A percentile compares a stretch with the other conserved stretches of the same genome.
These are phyloP conservation scores for Vanilla planifolia DNA, from an alignment of 106 monocot species.

Conservation along the genomic window DNA sequence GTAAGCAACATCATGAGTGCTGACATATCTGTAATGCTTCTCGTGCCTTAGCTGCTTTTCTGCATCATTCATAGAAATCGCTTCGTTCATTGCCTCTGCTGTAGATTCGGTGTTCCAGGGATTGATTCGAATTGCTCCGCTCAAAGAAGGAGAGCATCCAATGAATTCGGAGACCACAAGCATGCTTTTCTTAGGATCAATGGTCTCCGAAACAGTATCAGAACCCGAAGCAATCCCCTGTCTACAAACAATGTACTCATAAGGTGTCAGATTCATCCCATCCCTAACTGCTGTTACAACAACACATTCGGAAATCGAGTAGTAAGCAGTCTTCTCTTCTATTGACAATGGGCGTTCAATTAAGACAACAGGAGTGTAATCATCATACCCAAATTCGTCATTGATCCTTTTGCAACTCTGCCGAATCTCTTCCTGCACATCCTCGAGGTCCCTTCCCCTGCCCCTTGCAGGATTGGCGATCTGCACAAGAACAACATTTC, in stretches of 20 bases:
- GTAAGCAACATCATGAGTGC: conserved; percentile 46
- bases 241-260: conserved; percentile 54
- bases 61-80: conserved; percentile 14
- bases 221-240: conserved; percentile 48
- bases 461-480: conserved; percentile 53
- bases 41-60: conserved; percentile 57
- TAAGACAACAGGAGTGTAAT: conserved; percentile 41
- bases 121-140: conserved; percentile 53
- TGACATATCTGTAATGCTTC: conserved; percentile 58
- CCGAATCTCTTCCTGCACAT: conserved; percentile 30
- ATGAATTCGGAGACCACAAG: conserved; percentile 56
- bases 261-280: conserved; percentile 68
- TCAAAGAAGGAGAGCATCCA: conserved; percentile 58
- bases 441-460: conserved; percentile 39
- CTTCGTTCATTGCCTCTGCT: conserved; percentile 38
- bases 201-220: neutral
- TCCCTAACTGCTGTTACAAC: conserved; percentile 70
- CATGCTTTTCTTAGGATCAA: conserved; percentile 30
- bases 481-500: conserved; percentile 51
- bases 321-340: conserved; percentile 50
- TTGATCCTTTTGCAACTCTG: conserved; percentile 39
- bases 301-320: conserved; percentile 50
- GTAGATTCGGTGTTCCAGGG: conserved; percentile 47
- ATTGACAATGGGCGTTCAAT: conserved; percentile 44
- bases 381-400: conserved; percentile 19